Evolutionary conservation across 1,284 basidiomycete genomes (phyloP), one percentile per base, ranked within the genome.

Genomic region (Rhodotorula sp.): DNA sequence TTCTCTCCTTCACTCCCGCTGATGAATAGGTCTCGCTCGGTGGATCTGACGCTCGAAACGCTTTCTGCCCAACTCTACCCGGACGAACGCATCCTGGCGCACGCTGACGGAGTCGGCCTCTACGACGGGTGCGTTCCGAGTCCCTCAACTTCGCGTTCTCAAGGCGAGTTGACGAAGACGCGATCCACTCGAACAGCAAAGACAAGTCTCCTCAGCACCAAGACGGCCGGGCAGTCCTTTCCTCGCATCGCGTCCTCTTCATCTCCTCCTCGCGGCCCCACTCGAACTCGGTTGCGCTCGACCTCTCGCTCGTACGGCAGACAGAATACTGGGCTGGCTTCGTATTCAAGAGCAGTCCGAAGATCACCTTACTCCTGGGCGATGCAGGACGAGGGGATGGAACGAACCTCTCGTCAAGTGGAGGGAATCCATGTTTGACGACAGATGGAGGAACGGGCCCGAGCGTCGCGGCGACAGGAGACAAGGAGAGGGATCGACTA

Each of bases 271-370:
- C 81, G 32, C 83, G 85, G 56, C 81, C 85, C 34, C 80, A 79
- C 30, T 80, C 79, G 0, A 24, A 58, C 36, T 65, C 66, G 32
- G 22, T 54, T 39, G 89, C 87, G 1, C 88, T 90, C 77, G 80
- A 82, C 32, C 76, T 83, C 39, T 74, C 78, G 74, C 82, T 83
- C 69, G 84, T 98, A 62, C 82, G 83, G 2, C 89, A 90, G 76
- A 95, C 92, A 5, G 92, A 97, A 75, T 87, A 91, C 81, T 98
- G 96, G 79, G 88, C 89, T 4, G 94, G 95, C 5, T 88, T 99
- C 70, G 90, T 98, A 83, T 44, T 66, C 58, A 90, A 87, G 66
- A 94, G 91, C 30, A 92, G 90, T 0, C 79, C 95, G 7, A 99
- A 99, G 81, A 85, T 96, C 70, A 94, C 93, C 0, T 82, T 97